Conservation (phyloP, 2,329 filamentous ascomycete species). For the Ilyonectria sp. region DNA sequence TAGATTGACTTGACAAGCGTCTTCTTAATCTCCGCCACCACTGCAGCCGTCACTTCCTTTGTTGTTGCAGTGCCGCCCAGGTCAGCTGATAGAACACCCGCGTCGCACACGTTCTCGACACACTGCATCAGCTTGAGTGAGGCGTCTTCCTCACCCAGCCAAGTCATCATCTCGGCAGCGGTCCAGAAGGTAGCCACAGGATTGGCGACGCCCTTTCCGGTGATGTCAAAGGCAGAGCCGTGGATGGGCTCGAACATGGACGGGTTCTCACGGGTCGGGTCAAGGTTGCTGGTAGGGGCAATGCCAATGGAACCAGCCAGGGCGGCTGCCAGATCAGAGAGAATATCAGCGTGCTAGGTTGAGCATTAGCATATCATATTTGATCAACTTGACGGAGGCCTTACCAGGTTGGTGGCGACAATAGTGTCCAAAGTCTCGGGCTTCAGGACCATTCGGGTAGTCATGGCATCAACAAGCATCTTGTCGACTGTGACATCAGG, state of each 20-base stretch:
- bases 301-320: slow-evolving; percentile 81
- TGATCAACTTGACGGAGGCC: background rate
- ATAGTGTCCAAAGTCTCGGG: slow-evolving; percentile 74
- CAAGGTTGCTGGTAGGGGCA: slow-evolving; percentile 78
- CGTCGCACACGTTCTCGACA: slow-evolving; percentile 68
- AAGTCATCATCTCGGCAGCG: slow-evolving; percentile 70
- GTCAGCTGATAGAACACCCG: slow-evolving; percentile 67
- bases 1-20: slow-evolving; percentile 30
- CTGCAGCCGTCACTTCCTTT: slow-evolving; percentile 53
- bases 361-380: background rate
- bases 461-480: slow-evolving; percentile 79
- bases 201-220: slow-evolving; percentile 70
- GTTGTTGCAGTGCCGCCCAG: slow-evolving; percentile 64
- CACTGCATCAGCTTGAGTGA: slow-evolving; percentile 64
- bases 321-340: slow-evolving; percentile 79
- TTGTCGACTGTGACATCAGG: slow-evolving; percentile 74
- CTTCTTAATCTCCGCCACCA: slow-evolving; percentile 46
- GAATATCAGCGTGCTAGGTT: slow-evolving; percentile 70
- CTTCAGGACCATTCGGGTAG: slow-evolving; percentile 73
- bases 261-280: slow-evolving; percentile 69
- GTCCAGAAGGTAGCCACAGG: slow-evolving; percentile 74
- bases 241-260: slow-evolving; percentile 76
- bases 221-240: slow-evolving; percentile 72
- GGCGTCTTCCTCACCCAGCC: slow-evolving; percentile 69
- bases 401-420: slow-evolving; percentile 71